A percentile compares a stretch with the other conserved stretches of the same genome.
phyloP scores from a whole-genome alignment of 2,329 filamentous ascomycete species.

The Colletotrichum eremochloae region DNA sequence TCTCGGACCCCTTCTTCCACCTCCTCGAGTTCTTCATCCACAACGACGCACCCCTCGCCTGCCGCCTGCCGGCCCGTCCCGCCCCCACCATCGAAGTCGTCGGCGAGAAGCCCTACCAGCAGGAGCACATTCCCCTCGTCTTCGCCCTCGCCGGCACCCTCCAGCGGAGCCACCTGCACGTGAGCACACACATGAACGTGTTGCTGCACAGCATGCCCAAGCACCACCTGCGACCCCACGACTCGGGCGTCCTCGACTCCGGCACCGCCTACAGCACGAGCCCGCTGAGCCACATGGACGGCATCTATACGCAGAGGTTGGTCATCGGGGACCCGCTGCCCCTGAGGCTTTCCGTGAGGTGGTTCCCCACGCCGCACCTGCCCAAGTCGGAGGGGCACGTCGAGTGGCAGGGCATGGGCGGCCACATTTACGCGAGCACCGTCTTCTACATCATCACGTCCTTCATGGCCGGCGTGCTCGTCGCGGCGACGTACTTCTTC shows the following conservation, averaged over 20 bases:
- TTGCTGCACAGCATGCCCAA: slow-evolving; percentile 80
- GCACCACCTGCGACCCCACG: slow-evolving; percentile 72
- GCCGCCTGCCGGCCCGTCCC: slow-evolving; percentile 87
- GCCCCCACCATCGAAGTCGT: slow-evolving; percentile 66
- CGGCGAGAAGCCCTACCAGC: slow-evolving; percentile 62
- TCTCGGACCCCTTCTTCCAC: slow-evolving; percentile 86
- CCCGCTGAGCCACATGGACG: slow-evolving; percentile 72
- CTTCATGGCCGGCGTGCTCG: slow-evolving; percentile 67
- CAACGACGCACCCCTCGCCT: slow-evolving; percentile 92
- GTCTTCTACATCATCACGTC: slow-evolving; percentile 73
- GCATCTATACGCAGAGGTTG: slow-evolving; percentile 71
- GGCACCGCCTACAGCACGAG: slow-evolving; percentile 89
- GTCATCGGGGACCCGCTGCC: slow-evolving; percentile 90
- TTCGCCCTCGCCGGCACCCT: slow-evolving; percentile 91
- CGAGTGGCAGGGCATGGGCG: slow-evolving; percentile 75
- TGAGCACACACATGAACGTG: slow-evolving; percentile 91
- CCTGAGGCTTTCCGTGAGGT: slow-evolving; percentile 83
- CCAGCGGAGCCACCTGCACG: slow-evolving; percentile 89
- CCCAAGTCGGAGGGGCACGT: slow-evolving; percentile 76
- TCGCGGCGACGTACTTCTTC: slow-evolving; percentile 71
- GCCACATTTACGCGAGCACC: slow-evolving; percentile 73
- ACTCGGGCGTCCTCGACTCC: slow-evolving; percentile 86
- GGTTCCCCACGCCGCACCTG: slow-evolving; percentile 83
- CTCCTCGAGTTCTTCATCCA: slow-evolving; percentile 98
- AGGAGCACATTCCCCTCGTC: slow-evolving; percentile 84